A percentile compares a stretch with the other conserved stretches of the same genome.
Evolutionary conservation across 2,329 filamentous ascomycete species (phyloP).

Genomic region (Diplodia seriata): DNA sequence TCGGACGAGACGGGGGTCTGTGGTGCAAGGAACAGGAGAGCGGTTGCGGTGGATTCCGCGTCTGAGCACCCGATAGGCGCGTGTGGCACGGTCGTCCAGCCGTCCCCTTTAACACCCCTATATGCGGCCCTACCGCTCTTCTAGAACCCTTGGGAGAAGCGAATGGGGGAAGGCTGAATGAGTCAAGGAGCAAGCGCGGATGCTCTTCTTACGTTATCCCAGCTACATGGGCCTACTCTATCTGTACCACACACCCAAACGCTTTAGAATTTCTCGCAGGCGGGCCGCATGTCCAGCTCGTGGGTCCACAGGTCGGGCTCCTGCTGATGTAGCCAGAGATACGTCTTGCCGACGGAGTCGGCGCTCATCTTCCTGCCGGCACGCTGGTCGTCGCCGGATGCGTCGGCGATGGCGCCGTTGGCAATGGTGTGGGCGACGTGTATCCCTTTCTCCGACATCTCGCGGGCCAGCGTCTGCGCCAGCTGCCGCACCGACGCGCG

Average conservation of each 20-base stretch:
- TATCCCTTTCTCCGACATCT: constrained; percentile 63
- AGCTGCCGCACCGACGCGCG: constrained; percentile 61
- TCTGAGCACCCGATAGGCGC: constrained; percentile 1
- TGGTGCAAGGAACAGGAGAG: constrained; percentile 12
- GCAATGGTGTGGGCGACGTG: constrained; percentile 67
- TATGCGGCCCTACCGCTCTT: constrained; percentile 2
- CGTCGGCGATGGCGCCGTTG: constrained; percentile 62
- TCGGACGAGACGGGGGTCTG: constrained; percentile 1
- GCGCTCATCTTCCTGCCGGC: constrained; percentile 64
- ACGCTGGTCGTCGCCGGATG: constrained; percentile 56
- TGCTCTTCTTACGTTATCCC: neutral
- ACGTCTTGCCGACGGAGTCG: constrained; percentile 64
- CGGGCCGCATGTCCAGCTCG: constrained; percentile 60
- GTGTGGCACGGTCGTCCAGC: constrained; percentile 4
- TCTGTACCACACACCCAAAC: neutral
- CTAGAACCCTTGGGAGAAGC: constrained; percentile 15
- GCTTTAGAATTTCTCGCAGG: constrained; percentile 56
- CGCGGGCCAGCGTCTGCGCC: constrained; percentile 62
- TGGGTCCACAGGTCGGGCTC: constrained; percentile 60
- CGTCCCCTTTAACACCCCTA: constrained; percentile 6
- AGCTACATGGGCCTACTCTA: neutral
- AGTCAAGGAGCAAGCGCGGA: neutral
- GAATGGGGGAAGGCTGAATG: neutral
- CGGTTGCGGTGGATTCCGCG: constrained; percentile 18
- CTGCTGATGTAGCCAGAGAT: constrained; percentile 60